Percentiles rank a stretch among this genome's conserved stretches.
Evolutionary conservation across 2,329 filamentous ascomycete genomes (phyloP).

Genomic region (Chlorencoelia australis): DNA sequence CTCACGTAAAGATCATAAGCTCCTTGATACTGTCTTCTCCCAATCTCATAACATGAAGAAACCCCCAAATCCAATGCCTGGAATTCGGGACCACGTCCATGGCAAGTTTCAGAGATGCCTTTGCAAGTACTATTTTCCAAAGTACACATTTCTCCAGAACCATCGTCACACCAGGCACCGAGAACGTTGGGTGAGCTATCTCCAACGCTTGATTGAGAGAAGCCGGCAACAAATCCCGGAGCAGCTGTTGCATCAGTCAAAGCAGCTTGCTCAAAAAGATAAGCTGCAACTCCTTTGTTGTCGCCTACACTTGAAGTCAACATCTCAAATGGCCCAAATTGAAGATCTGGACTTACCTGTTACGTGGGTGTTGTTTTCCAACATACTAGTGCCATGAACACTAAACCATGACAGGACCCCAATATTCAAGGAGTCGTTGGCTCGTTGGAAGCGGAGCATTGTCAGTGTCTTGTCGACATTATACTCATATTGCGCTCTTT

Average conservation of each 20-base stretch:
- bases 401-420: conserved; percentile 75
- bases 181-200: conserved; percentile 82
- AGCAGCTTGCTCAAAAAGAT: conserved; percentile 67
- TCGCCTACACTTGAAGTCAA: conserved; percentile 29
- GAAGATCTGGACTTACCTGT: conserved; percentile 42
- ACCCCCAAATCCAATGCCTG: conserved; percentile 58
- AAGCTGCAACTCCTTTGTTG: conserved; percentile 88
- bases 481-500: conserved; percentile 56
- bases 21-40: conserved; percentile 54
- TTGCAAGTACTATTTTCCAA: conserved; percentile 74
- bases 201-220: conserved; percentile 84
- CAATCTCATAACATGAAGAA: conserved; percentile 68
- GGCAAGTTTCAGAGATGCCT: conserved; percentile 47
- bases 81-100: conserved; percentile 62
- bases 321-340: neutral
- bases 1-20: conserved; percentile 46
- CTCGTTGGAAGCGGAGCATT: conserved; percentile 65
- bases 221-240: conserved; percentile 72
- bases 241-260: conserved; percentile 44
- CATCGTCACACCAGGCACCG: conserved; percentile 83
- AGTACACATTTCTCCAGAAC: conserved; percentile 59
- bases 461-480: conserved; percentile 66
- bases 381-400: conserved; percentile 78
- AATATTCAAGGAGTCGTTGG: conserved; percentile 63
- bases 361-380: conserved; percentile 83